These are phyloP conservation scores for Paramyrothecium roridum DNA, from an alignment of 2,329 filamentous ascomycete genomes.

Conservation along the genomic window DNA sequence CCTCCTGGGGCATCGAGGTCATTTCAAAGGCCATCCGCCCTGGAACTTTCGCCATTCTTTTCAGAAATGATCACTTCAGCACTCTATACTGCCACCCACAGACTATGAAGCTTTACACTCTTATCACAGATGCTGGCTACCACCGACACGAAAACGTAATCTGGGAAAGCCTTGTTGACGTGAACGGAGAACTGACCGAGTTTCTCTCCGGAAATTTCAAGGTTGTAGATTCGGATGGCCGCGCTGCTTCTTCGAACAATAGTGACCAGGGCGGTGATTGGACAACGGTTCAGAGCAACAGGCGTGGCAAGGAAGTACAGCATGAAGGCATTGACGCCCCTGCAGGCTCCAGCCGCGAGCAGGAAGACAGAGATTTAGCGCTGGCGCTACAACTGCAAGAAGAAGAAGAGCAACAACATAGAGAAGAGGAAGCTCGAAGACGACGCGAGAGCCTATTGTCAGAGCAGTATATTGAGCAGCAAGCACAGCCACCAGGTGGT, in stretches of 20 bases:
- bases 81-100: conserved; percentile 87
- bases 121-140: conserved; percentile 94
- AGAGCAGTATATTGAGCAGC: conserved; percentile 67
- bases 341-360: conserved; percentile 46
- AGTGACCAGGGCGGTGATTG: conserved; percentile 37
- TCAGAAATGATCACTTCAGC: conserved; percentile 96
- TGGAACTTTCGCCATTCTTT: conserved; percentile 84
- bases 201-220: conserved; percentile 91
- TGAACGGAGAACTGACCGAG: conserved; percentile 77
- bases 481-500: conserved; percentile 37
- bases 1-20: conserved; percentile 72
- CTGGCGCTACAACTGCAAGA: conserved; percentile 91
- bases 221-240: conserved; percentile 60
- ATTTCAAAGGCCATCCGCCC: conserved; percentile 68
- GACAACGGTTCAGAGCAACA: conserved; percentile 48
- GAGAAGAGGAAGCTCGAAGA: conserved; percentile 60
- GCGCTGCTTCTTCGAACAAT: conserved; percentile 9
- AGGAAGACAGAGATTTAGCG: conserved; percentile 85
- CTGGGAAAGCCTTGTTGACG: conserved; percentile 90
- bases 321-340: conserved; percentile 18
- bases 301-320: conserved; percentile 21
- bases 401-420: conserved; percentile 80
- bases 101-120: conserved; percentile 69
- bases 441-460: conserved; percentile 65
- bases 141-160: conserved; percentile 85